A percentile compares a stretch with the other conserved stretches of the same genome.
Conservation (phyloP, 306 rosid species). For the Amphicarpaea edgeworthii region DNA sequence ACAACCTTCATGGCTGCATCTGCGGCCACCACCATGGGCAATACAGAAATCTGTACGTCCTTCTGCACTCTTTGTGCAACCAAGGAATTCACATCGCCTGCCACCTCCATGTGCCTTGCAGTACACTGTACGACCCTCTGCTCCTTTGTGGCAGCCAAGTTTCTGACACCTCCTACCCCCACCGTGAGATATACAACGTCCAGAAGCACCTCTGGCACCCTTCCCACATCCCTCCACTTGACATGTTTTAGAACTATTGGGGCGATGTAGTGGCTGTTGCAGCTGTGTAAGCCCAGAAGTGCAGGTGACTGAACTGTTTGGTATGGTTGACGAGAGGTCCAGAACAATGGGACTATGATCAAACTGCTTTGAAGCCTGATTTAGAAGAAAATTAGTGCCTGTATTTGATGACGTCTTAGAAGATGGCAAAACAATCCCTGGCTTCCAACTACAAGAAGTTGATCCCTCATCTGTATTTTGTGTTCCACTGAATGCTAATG, state of each 20-base stretch:
- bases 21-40: slow-evolving; percentile 97
- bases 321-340: slow-evolving; percentile 63
- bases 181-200: slow-evolving; percentile 94
- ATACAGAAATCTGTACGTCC: slow-evolving; percentile 95
- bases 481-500: slow-evolving; percentile 47
- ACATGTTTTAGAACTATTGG: slow-evolving; percentile 72
- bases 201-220: slow-evolving; percentile 98
- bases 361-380: slow-evolving; percentile 54
- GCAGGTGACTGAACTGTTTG: slow-evolving; percentile 84
- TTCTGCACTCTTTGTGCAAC: slow-evolving; percentile 99
- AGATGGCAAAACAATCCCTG: slow-evolving; percentile 50
- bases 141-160: slow-evolving; percentile 94
- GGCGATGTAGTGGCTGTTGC: slow-evolving; percentile 62
- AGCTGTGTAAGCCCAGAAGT: slow-evolving; percentile 73
- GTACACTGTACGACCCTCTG: slow-evolving; percentile 94
- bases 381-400: slow-evolving; percentile 52
- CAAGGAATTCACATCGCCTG: slow-evolving; percentile 89
- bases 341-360: slow-evolving; percentile 54
- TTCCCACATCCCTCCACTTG: slow-evolving; percentile 93
- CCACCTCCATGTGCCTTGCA: slow-evolving; percentile 99
- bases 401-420: slow-evolving; percentile 48
- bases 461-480: slow-evolving; percentile 73
- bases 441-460: slow-evolving; percentile 67
- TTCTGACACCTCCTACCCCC: slow-evolving; percentile 96
- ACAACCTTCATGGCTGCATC: slow-evolving; percentile 85